Conservation (phyloP, 2,329 filamentous ascomycete genomes). For the Pseudomassariella vexata region DNA sequence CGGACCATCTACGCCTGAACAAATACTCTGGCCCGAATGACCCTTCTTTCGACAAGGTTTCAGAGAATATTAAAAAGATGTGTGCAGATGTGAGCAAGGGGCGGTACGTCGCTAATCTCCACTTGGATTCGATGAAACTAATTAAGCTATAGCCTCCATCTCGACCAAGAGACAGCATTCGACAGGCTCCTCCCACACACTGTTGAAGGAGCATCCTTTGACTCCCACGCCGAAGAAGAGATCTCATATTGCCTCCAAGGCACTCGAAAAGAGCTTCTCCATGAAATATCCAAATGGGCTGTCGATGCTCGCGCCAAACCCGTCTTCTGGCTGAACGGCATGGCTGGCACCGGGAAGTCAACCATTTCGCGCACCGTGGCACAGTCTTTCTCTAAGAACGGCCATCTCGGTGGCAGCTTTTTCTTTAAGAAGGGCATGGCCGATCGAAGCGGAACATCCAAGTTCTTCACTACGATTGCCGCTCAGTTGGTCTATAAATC, state of each 20-base stretch:
- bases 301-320: constrained; percentile 1
- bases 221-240: not conserved
- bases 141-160: too few relatives aligned
- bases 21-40: too few relatives aligned
- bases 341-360: constrained; percentile 8
- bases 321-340: constrained; percentile 6
- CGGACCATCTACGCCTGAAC: too few relatives aligned
- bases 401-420: constrained; percentile 6
- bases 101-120: too few relatives aligned
- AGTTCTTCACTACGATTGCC: constrained; percentile 6
- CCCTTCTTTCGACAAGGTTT: too few relatives aligned
- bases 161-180: too few relatives aligned
- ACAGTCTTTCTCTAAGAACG: constrained; percentile 2
- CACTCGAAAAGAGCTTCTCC: not conserved
- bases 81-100: too few relatives aligned
- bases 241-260: not conserved
- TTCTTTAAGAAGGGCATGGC: constrained; percentile 9
- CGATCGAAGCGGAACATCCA: constrained; percentile 6
- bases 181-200: too few relatives aligned
- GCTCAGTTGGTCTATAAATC: not conserved
- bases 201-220: not conserved
- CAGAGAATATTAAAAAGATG: too few relatives aligned
- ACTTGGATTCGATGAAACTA: too few relatives aligned
- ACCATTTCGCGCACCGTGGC: constrained; percentile 5
- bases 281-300: not conserved